Evolutionary conservation across 805 yeast species (phyloP), one percentile per base, ranked within the genome.

Genomic region (Candida wancherniae): DNA sequence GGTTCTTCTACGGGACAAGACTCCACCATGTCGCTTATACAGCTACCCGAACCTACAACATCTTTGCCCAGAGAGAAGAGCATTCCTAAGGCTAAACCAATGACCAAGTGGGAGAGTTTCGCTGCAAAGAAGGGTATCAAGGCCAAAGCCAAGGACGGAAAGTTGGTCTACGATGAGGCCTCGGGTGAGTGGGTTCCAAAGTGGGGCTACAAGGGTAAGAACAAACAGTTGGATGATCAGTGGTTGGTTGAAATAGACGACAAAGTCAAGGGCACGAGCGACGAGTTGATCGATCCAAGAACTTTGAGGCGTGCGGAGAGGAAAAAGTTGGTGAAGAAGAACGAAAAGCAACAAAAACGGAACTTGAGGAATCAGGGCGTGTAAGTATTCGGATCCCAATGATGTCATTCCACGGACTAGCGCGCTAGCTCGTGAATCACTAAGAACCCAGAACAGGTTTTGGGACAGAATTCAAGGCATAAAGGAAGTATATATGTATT

Each of bases 171-270:
- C 49, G 95, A 92, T 58, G 97, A 92, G 58, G 92, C 74, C 19
- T 63, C 75, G 18, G 88, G 90, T 30, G 88, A 87, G 61, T 92
- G 98, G 98, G 95, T 82, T 39, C 90, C 94, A 49, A 90, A 87
- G 61, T 92, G 98, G 98, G 99, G 99, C 39, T 90, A 82, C 67
- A 80, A 83, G 44, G 97, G 97, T 52, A 77, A 77, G 61, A 92
- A 92, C 62, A 90, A 92, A 64, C 75, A 77, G 33, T 53, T 79
- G 46, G 97, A 90, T 50, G 64, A 72, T 51, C 97, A 92, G 61
- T 92, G 98, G 98, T 70, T 86, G 53, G 97, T 90, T 36, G 99
- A 92, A 63, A 84, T 90, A 39, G 84, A 85, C 37, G 94, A 84
- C 31, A 72, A 79, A 46, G 79, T 70, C 17, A 71, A 73, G 51